Percentiles rank a stretch among this genome's conserved stretches.
Conservation (phyloP, 139 green algal genomes). For the Nannochloris sp. region DNA sequence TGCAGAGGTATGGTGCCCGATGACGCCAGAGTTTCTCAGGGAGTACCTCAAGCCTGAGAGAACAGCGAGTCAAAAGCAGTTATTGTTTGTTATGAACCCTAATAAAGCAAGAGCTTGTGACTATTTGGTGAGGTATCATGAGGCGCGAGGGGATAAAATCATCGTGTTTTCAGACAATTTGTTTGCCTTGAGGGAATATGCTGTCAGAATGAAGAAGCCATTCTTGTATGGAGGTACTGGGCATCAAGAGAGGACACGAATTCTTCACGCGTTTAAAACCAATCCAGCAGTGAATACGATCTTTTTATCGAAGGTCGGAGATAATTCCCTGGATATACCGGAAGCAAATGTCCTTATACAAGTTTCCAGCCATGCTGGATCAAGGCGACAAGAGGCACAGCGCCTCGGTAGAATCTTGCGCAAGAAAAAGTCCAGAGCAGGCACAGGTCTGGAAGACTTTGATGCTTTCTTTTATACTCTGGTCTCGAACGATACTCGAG, state of each 20-base stretch:
- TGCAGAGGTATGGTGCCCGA: slow-evolving; percentile 94
- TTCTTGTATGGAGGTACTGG: slow-evolving; percentile 93
- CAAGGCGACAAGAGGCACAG: slow-evolving; percentile 90
- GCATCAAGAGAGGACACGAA: slow-evolving; percentile 80
- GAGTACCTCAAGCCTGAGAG: slow-evolving; percentile 84
- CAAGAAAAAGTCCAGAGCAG: slow-evolving; percentile 69
- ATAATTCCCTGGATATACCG: slow-evolving; percentile 98
- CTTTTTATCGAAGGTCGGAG: slow-evolving; percentile 98
- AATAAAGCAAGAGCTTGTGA: slow-evolving; percentile 92
- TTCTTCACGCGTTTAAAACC: slow-evolving; percentile 93
- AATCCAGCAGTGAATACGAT: slow-evolving; percentile 88
- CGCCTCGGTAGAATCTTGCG: slow-evolving; percentile 92
- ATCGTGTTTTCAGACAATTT: slow-evolving; percentile 99
- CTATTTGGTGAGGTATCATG: slow-evolving; percentile 94
- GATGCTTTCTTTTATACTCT: slow-evolving; percentile 99
- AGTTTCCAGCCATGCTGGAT: slow-evolving; percentile 89
- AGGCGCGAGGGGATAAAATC: slow-evolving; percentile 68
- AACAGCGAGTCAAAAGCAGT: slow-evolving; percentile 40
- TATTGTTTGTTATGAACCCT: slow-evolving; percentile 97
- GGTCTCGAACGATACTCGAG: slow-evolving; percentile 89
- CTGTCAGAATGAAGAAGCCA: slow-evolving; percentile 64
- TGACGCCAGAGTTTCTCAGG: slow-evolving; percentile 70
- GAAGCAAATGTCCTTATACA: slow-evolving; percentile 99
- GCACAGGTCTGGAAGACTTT: slow-evolving; percentile 56
- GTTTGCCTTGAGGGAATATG: slow-evolving; percentile 91